Evolutionary conservation across 257 asterid species (phyloP).

Genomic region (Cynanchum wilfordii): DNA sequence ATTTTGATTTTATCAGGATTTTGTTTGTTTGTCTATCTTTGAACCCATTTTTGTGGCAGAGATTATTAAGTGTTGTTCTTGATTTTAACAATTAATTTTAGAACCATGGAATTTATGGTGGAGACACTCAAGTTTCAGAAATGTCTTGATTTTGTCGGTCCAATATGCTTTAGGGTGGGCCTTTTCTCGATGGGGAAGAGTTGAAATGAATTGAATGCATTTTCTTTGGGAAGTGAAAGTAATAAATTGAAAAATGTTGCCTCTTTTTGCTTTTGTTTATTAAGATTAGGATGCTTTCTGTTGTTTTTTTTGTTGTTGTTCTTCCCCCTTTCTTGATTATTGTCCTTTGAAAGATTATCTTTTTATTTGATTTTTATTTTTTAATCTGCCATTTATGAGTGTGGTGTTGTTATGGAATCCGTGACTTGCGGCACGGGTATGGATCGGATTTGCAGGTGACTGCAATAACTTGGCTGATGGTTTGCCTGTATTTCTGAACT

Average conservation of each 20-base stretch:
- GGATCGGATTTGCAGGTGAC: slow-evolving; percentile 43
- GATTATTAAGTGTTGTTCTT: not conserved
- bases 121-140: slow-evolving; percentile 9
- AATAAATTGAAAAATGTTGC: not conserved
- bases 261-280: not conserved
- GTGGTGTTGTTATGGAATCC: slow-evolving; percentile 56
- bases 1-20: not conserved
- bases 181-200: slow-evolving; percentile 1
- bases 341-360: not conserved
- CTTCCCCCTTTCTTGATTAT: not conserved
- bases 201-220: not conserved
- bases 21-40: not conserved
- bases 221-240: not conserved
- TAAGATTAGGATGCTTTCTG: not conserved
- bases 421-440: slow-evolving; percentile 74
- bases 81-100: not conserved
- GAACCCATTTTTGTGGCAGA: not conserved
- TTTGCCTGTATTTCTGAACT: slow-evolving; percentile 34
- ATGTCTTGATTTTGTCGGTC: slow-evolving; percentile 29
- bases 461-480: slow-evolving; percentile 44
- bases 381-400: slow-evolving; percentile 13
- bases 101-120: slow-evolving; percentile 2
- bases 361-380: not conserved
- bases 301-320: not conserved
- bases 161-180: slow-evolving; percentile 24